A percentile compares a stretch with the other conserved stretches of the same genome.
phyloP scores from a whole-genome alignment of 1,139 yeast species.

The Saccharomyces hybrid region DNA sequence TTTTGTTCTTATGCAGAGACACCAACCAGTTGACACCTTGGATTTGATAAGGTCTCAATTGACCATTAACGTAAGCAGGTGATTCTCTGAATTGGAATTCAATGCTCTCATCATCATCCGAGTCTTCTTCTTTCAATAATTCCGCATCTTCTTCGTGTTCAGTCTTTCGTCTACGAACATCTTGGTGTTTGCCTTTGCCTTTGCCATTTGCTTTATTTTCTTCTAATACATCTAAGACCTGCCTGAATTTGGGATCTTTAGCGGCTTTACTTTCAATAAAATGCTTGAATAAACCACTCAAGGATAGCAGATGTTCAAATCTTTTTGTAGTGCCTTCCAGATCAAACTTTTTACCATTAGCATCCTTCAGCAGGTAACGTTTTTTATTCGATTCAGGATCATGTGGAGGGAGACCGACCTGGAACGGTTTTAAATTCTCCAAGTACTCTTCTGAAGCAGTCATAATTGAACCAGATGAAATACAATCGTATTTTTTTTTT shows the following conservation, averaged over 20 bases:
- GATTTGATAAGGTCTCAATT: slow-evolving; percentile 71
- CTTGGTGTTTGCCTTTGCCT: slow-evolving; percentile 26
- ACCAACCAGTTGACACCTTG: slow-evolving; percentile 93
- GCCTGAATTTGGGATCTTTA: slow-evolving; percentile 58
- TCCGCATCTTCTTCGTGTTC: slow-evolving; percentile 94
- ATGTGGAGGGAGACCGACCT: slow-evolving; percentile 21
- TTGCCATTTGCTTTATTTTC: slow-evolving; percentile 25
- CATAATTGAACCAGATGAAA: slow-evolving; percentile 6
- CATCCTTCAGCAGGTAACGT: slow-evolving; percentile 44
- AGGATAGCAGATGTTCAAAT: slow-evolving; percentile 71
- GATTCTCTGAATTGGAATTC: slow-evolving; percentile 34
- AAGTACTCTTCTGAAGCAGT: slow-evolving; percentile 22
- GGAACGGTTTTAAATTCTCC: slow-evolving; percentile 27
- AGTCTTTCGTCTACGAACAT: slow-evolving; percentile 49
- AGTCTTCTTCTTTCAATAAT: slow-evolving; percentile 69
- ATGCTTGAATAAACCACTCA: slow-evolving; percentile 80
- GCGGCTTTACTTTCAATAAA: slow-evolving; percentile 79
- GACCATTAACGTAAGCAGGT: slow-evolving; percentile 66
- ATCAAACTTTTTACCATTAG: slow-evolving; percentile 47
- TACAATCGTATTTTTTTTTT: neutral
- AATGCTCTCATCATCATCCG: slow-evolving; percentile 35
- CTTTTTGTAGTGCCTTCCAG: slow-evolving; percentile 68
- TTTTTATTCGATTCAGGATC: slow-evolving; percentile 27
- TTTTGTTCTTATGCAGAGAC: slow-evolving; percentile 67
- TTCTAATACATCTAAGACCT: slow-evolving; percentile 50